Evolutionary conservation across 345 rosid genomes (phyloP), one percentile per base, ranked within the genome.

Genomic region (Citrus trifoliata): DNA sequence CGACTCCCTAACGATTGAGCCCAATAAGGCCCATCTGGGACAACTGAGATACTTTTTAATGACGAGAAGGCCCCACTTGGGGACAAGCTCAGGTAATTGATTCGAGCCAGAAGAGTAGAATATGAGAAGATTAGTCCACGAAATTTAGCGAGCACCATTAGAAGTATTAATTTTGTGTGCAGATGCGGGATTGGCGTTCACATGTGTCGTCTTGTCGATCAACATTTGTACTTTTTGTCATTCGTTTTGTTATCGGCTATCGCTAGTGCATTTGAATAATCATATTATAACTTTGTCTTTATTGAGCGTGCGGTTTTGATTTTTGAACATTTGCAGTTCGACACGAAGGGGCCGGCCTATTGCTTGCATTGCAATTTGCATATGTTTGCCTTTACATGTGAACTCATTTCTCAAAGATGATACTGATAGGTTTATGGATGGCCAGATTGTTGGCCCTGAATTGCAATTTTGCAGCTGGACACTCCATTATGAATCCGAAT

Each of bases 381-480:
- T 46, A 12, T 3, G 48, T 42, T 37, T 7, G 24, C 6, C 4
- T 24, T 65, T 72, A 5, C 48, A 5, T 65, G 77, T 79, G 77
- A 77, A 72, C 81, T 37, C 13, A 55, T 19, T 37, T 64, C 28
- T 63, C 25, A 13, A 46, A 46, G 5, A 18, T 46, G 51, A 10
- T 42, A n/a, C n/a, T 66, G 71, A 27, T 32, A 32, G 21, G n/a
- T 71, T 71, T 25, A 71, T 71, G 75, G 28, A 33, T 51, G 28
- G 78, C 10, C n/a, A 35, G 48, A 58, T 24, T 30, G 59, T 30
- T 38, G 4, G 38, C 19, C 55, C 59, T 21, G 22, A 63, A 12
- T 75, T 64, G 16, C n/a, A 48, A 21, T 12, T 28, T 60, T 75
- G 33, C 32, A 27, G 24, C 32, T 62, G 21, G 59, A 74, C 40